Base-by-base conservation (phyloP, 805 yeast genomes). In the Kuraishia cidri region DNA sequence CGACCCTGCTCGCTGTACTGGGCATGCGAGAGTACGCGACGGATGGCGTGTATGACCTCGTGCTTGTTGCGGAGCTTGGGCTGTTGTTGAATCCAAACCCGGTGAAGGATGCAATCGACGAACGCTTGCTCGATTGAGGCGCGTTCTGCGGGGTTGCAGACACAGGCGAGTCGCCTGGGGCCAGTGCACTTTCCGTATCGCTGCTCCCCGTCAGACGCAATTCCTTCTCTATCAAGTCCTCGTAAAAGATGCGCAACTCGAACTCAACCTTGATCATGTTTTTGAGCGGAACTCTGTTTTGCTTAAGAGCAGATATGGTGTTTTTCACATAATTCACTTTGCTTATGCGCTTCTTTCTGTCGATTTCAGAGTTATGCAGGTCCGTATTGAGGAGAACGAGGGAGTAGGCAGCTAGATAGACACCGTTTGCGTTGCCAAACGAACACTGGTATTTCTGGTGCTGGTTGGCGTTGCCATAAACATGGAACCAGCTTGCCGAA, bases 311-410 rank as follows among this genome's bases (percentile, higher is more conserved):
- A 33, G 59, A 54, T 17, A 64, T 30, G 1, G 82, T 73, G 45
- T 72, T 75, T 11, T 55, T 53, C 11, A 72, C 61, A 42, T 71
- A 77, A 30, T 61, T 60, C 3, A 58, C 50, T 29, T 50, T 52
- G 6, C 67, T 51, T 43, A 67, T 65, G 46, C 57, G 61, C 43
- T 43, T 38, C 9, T 47, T 48, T 30, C 52, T 62, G 37, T 52
- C 62, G 33, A 47, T 54, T 33, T 62, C 67, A 24, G 65, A 46
- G 36, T 78, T 78, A 56, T 84, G 86, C 24, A 84, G 57, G 34
- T 86, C 87, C 0, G 94, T 81, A 53, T 85, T 85, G 33, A 83
- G 61, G 32, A 85, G 66, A 32, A 85, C 63, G 43, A 85, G 57
- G 2, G 87, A 69, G 54, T 83, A 85, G 24, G 83, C 65, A 3